A percentile compares a stretch with the other conserved stretches of the same genome.
These are phyloP conservation scores for Cystobasidium ongulense DNA, from an alignment of 768 basidiomycete genomes.

Conservation along the genomic window DNA sequence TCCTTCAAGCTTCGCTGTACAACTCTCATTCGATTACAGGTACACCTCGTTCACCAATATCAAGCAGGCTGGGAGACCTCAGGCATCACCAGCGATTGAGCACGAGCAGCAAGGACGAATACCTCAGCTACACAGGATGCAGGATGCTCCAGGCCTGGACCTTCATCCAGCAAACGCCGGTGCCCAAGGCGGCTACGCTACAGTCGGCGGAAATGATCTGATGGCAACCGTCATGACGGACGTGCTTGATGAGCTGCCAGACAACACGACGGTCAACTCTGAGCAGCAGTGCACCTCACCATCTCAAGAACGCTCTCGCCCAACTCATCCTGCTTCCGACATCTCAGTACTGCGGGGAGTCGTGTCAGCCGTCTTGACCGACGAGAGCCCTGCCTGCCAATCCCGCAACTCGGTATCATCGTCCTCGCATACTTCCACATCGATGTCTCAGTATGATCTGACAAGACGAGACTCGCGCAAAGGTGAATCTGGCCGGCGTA, in stretches of 20 bases:
- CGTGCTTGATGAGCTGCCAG: not conserved
- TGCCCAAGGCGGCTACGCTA: not conserved
- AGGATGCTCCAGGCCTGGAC: no score
- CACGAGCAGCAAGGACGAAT: no score
- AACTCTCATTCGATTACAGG: no score
- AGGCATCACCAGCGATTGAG: no score
- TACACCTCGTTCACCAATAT: no score
- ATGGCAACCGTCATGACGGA: not conserved
- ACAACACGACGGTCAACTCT: not conserved
- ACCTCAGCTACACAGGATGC: no score
- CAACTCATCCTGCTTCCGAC: conserved; percentile 1
- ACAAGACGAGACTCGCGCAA: not conserved
- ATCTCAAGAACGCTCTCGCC: not conserved
- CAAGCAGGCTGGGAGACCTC: no score
- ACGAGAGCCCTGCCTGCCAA: not conserved
- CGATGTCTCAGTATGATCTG: no score
- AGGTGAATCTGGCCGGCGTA: not conserved
- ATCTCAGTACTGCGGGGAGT: not conserved
- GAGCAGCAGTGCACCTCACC: not conserved
- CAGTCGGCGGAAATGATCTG: not conserved
- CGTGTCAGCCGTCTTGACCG: not conserved
- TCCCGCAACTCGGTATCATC: not conserved
- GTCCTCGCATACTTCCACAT: no score
- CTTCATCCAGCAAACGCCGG: not conserved
- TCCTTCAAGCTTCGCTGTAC: no score